Evolutionary conservation across 768 basidiomycete genomes (phyloP).

Genomic region (Pleurotus citrinopileatus): DNA sequence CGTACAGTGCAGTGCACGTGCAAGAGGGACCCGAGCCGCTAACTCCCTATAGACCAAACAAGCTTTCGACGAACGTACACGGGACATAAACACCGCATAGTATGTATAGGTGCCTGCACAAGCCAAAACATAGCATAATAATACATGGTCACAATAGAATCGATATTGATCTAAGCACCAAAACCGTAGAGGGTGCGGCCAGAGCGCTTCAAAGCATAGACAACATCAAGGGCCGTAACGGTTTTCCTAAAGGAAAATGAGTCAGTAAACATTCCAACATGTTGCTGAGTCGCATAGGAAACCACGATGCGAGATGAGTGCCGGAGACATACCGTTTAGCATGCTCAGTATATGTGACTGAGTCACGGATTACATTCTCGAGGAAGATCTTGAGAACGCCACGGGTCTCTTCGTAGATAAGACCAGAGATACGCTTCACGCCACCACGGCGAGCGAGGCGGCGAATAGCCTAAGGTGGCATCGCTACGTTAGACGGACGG

Average conservation of each 20-base stretch:
- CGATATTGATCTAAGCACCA: conserved; percentile 47
- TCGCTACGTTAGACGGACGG: too few relatives aligned
- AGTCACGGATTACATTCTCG: conserved; percentile 80
- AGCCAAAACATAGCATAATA: too few relatives aligned
- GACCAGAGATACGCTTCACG: conserved; percentile 75
- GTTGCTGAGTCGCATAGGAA: too few relatives aligned
- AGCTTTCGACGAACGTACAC: background rate
- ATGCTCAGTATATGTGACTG: conserved; percentile 93
- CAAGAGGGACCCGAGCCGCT: background rate
- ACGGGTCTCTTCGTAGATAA: conserved; percentile 82
- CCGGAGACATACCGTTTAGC: conserved; percentile 70
- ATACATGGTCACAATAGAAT: background rate
- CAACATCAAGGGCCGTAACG: conserved; percentile 84
- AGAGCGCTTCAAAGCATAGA: conserved; percentile 71
- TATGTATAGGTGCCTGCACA: too few relatives aligned
- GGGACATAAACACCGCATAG: too few relatives aligned
- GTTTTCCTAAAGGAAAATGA: conserved; percentile 52
- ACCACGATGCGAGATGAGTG: background rate
- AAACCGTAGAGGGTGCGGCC: conserved; percentile 83
- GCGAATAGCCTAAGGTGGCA: conserved; percentile 66
- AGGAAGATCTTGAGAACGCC: conserved; percentile 76
- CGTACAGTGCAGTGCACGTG: background rate
- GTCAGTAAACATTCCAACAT: conserved; percentile 4
- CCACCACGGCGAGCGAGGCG: conserved; percentile 84
- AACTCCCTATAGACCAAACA: background rate